phyloP scores from a whole-genome alignment of 495 filamentous ascomycete species.

The Aspergillus sclerotiicarbonarius region DNA sequence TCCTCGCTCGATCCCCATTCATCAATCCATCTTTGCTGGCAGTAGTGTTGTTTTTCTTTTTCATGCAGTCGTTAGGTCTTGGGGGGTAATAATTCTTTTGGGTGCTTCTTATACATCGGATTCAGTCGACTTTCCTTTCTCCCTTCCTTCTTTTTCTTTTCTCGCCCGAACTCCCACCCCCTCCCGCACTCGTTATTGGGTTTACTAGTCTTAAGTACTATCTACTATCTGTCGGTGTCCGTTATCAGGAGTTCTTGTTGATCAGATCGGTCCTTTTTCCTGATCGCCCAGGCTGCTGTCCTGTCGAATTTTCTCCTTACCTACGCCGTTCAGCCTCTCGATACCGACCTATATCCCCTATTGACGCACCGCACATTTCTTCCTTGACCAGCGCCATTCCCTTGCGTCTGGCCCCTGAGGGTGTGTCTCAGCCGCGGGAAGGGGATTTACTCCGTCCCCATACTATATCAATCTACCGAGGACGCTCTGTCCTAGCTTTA shows the following conservation, averaged over 20 bases:
- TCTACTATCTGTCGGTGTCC: not conserved
- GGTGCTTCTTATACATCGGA: not conserved
- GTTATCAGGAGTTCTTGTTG: not conserved
- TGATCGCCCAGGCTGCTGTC: not conserved
- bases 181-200: not conserved
- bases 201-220: too few species aligned
- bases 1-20: slow-evolving; percentile 1
- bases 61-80: not conserved
- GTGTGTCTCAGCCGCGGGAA: not conserved
- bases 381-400: not conserved
- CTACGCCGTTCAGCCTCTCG: not conserved
- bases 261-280: not conserved
- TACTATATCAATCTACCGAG: not conserved
- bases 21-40: not conserved
- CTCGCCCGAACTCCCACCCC: not conserved
- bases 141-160: not conserved
- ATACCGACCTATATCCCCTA: not conserved
- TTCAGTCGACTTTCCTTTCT: not conserved
- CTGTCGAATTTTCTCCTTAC: not conserved
- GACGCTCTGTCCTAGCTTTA: not conserved
- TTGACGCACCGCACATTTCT: not conserved
- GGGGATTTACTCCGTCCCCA: not conserved
- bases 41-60: not conserved
- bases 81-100: not conserved
- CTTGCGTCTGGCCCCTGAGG: slow-evolving; percentile 2